Conservation (phyloP, 257 asterid species). For the Eucommia ulmoides region DNA sequence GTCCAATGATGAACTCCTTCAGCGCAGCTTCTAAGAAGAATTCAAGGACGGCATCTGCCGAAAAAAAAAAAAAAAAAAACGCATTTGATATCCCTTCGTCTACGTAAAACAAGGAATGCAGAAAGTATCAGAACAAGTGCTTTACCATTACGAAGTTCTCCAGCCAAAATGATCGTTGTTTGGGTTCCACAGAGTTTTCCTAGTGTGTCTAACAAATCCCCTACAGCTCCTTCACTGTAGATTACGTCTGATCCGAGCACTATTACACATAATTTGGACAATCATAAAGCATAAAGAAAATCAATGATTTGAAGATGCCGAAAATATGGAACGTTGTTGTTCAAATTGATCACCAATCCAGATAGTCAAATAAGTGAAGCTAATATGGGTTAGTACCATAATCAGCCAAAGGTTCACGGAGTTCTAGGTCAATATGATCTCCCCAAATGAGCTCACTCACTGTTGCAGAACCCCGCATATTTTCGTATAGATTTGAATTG, state of each 20-base stretch:
- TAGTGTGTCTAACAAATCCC: constrained; percentile 64
- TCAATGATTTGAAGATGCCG: no score
- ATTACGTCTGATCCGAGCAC: constrained; percentile 87
- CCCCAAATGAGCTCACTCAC: constrained; percentile 87
- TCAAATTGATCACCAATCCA: no score
- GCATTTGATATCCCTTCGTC: background rate
- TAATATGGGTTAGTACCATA: no score
- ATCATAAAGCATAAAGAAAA: no score
- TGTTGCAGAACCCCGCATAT: constrained; percentile 62
- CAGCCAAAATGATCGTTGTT: constrained; percentile 77
- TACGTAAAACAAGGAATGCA: background rate
- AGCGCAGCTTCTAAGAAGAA: constrained; percentile 69
- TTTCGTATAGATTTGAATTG: constrained; percentile 62
- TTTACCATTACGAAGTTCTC: constrained; percentile 92
- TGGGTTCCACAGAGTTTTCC: constrained; percentile 50
- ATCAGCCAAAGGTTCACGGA: constrained; percentile 57
- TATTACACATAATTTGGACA: no score
- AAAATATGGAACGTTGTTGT: no score
- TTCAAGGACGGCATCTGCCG: constrained; percentile 80
- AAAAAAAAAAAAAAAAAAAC: constrained; percentile 1
- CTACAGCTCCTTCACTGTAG: constrained; percentile 78
- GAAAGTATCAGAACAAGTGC: background rate
- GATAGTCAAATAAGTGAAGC: no score
- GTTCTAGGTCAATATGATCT: constrained; percentile 37
- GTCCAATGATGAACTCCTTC: constrained; percentile 55